A percentile compares a stretch with the other conserved stretches of the same genome.
Conservation (phyloP, 768 basidiomycete genomes). For the Termitomyces sp. region DNA sequence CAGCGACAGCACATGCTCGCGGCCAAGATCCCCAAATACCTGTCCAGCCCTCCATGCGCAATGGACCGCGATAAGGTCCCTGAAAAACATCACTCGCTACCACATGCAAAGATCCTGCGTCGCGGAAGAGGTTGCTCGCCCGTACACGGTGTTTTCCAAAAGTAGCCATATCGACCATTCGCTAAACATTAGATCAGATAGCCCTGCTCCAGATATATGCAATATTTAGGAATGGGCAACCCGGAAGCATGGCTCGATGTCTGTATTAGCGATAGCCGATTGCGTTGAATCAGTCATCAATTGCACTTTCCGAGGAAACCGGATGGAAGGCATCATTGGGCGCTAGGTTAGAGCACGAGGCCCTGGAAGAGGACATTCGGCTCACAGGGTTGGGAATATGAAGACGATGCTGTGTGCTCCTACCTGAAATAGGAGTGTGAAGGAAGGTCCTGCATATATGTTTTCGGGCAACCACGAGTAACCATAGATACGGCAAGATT, state of each 20-base stretch:
- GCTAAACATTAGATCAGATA: neutral
- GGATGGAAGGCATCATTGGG: neutral
- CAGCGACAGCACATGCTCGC: neutral
- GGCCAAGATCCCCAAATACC: neutral
- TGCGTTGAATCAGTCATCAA: neutral
- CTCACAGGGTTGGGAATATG: neutral
- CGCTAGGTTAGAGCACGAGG: neutral
- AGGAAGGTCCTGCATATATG: slow-evolving; percentile 8
- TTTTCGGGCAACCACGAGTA: slow-evolving; percentile 3
- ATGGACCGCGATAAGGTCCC: neutral
- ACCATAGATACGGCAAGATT: neutral
- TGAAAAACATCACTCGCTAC: neutral
- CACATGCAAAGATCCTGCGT: neutral
- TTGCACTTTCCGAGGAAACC: neutral
- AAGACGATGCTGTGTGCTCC: slow-evolving; percentile 1
- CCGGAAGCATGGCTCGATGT: slow-evolving; percentile 3
- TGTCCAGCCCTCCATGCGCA: neutral
- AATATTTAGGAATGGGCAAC: neutral
- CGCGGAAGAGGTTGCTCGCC: neutral
- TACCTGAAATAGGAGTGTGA: slow-evolving; percentile 11
- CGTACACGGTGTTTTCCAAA: neutral
- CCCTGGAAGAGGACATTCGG: neutral
- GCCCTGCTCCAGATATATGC: neutral
- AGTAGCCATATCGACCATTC: neutral
- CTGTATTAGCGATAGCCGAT: slow-evolving; percentile 9